Conservation (phyloP, 805 yeast genomes). For the Hanseniaspora valbyensis region DNA sequence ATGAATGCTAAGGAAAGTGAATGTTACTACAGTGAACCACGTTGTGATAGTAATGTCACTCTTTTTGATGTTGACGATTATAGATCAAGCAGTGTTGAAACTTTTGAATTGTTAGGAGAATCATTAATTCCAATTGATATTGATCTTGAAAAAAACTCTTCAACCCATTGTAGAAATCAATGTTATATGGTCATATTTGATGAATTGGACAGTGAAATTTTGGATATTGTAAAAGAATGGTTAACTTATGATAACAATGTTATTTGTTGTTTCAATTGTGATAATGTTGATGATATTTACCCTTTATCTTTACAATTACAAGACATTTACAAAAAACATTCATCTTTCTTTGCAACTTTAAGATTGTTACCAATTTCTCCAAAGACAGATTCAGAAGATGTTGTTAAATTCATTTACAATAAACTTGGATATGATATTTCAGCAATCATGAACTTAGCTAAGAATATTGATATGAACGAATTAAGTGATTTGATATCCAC, state of each 20-base stretch:
- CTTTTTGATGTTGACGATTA: constrained; percentile 1
- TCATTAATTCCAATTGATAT: not conserved
- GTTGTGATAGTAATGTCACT: constrained; percentile 12
- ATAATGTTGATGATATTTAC: not conserved
- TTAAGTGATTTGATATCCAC: not conserved
- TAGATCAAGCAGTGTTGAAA: not conserved
- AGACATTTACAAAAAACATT: not conserved
- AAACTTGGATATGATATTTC: not conserved
- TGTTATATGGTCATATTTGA: not conserved
- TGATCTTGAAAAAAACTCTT: not conserved
- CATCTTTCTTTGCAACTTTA: not conserved
- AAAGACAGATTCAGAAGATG: not conserved
- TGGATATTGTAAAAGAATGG: not conserved
- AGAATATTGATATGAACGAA: not conserved
- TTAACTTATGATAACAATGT: not conserved
- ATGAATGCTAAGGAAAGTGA: not conserved
- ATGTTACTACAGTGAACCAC: not conserved
- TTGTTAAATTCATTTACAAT: not conserved
- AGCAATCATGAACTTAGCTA: not conserved
- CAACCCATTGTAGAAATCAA: not conserved
- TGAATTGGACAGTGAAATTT: not conserved
- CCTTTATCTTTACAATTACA: not conserved
- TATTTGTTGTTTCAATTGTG: not conserved
- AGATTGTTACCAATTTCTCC: not conserved
- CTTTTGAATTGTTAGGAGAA: not conserved